Base-by-base conservation (phyloP, 176 grass and related monocot species). In the Raddia distichophylla region DNA sequence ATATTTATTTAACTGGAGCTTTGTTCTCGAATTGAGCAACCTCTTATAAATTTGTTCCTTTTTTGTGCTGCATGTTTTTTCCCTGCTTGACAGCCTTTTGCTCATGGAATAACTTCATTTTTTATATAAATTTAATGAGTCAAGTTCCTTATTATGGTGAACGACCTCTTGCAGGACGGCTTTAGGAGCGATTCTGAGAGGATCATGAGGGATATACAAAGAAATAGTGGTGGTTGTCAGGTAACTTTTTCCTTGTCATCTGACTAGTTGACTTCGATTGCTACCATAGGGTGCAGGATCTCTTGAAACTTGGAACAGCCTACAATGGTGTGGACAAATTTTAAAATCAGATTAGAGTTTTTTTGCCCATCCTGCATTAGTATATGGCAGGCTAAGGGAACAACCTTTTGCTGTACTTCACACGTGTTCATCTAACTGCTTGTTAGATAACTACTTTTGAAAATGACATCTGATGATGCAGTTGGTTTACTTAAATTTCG, bases 131-230 rank as follows among this genome's bases (percentile, higher is more conserved):
- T 56, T 54, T 42, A 34, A 67, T 6, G 3, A 51, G 12, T 37
- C 11, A 52, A 63, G 67, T 66, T 91, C 69, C 37, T 74, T 75
- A 87, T 51, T 6, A 22, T 80, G 32, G 70, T 78, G 27, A 69
- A 27, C 81, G 7, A 1, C 54, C 81, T 82, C 12, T 79, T 89
- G 35, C 89, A 95, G 90, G 95, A 95, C 61, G 95, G 95, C 35
- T 98, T 95, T 89, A 94, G 86, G 84, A 63, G 84, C 82, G 92
- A 94, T 85, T 98, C 95, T 47, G 92, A 95, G 85, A 98, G 81
- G 76, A 94, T 98, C 9, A 86, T 94, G 88, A 98, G 78, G 75
- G 95, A 98, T 60, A 91, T 98, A 84, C 86, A 77, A 90, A 89
- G 67, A 85, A 89, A 67, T 18, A 75, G 71, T 20, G 88, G 86